Evolutionary conservation across 805 yeast species (phyloP), one percentile per base, ranked within the genome.

Genomic region (Nakazawaea ambrosiae): DNA sequence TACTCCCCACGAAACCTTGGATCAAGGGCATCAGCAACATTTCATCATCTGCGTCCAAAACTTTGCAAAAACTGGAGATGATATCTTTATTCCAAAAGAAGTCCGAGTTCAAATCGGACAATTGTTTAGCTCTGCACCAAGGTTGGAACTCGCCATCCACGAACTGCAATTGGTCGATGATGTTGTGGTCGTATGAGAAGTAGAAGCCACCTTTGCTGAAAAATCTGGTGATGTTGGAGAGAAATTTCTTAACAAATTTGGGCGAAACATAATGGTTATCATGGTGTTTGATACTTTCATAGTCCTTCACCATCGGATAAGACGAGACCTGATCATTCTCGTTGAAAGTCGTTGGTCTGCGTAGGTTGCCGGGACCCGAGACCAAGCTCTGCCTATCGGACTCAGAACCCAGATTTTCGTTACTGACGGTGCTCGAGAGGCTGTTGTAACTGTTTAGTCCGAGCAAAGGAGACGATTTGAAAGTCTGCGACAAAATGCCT

Each of bases 191-290:
- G 24, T 26, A 32, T 31, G 53, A 48, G 40, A 42, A 49, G 31
- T 41, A 52, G 32, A 52, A 52, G 2, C 55, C 57, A 16, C 48
- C 47, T 15, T 42, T 32, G 25, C 33, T 41, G 37, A 52, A 50
- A 16, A 44, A 38, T 4, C 32, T 29, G 12, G 31, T 33, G 11
- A 49, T 34, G 26, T 45, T 42, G 27, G 33, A 43, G 12, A 33
- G 33, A 18, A 48, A 39, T 30, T 45, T 49, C 14, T 25, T 34
- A 14, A 42, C 22, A n/a, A 46, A 29, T 6, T 44, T 31, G 4
- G 26, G 33, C 3, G 47, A 40, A 4, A 40, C 32, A n/a, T 34
- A 24, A 14, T 23, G 18, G 23, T 30, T 18, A 2, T n/a, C 23
- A 8, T 27, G 29, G 29, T 22, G 24, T 10, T 22, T 22, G 10